phyloP scores from a whole-genome alignment of 225 moss, liverwort and hornwort genomes.

The Neckera pumila region DNA sequence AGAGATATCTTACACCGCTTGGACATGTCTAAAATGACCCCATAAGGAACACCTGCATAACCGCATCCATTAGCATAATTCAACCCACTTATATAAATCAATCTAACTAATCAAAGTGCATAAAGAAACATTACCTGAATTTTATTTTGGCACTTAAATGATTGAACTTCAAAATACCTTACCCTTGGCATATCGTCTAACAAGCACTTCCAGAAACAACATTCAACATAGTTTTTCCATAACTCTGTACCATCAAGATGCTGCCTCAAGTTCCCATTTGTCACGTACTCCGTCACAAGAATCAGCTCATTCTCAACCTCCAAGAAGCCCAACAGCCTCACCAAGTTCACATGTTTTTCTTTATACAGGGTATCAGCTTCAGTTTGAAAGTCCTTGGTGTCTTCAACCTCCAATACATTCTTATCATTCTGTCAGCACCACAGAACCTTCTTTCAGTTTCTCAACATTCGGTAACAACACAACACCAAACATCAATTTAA shows the following conservation, averaged over 20 bases:
- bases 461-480: not conserved
- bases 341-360: not conserved
- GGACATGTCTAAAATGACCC: not conserved
- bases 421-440: not conserved
- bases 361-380: not conserved
- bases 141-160: not conserved
- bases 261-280: not conserved
- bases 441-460: not conserved
- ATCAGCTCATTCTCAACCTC: not conserved
- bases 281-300: not conserved
- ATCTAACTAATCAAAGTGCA: not conserved
- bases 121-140: not conserved
- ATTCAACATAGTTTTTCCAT: not conserved
- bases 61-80: accelerated
- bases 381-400: not conserved
- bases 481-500: not conserved
- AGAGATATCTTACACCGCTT: not conserved
- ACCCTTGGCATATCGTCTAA: not conserved
- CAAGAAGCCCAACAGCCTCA: not conserved
- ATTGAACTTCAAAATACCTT: not conserved
- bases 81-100: not conserved
- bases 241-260: not conserved
- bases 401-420: not conserved
- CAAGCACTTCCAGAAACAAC: not conserved
- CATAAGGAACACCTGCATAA: not conserved